Evolutionary conservation across 2,329 filamentous ascomycete genomes (phyloP).

Genomic region (Rhytidhysteron rufulum): DNA sequence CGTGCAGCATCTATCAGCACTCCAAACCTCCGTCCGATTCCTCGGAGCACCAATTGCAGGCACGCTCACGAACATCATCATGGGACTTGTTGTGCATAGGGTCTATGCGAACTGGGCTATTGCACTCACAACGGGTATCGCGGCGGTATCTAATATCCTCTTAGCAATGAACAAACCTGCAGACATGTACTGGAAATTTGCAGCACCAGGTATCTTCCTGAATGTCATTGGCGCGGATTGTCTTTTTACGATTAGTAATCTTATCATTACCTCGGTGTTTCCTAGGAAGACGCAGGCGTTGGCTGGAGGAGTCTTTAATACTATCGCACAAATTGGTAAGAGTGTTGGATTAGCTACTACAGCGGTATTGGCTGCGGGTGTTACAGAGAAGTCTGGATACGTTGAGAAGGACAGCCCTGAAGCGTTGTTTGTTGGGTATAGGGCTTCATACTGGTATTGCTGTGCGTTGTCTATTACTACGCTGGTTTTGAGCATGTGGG

Average conservation of each 20-base stretch:
- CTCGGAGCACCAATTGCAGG: constrained; percentile 40
- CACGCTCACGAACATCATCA: constrained; percentile 40
- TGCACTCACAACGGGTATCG: constrained; percentile 23
- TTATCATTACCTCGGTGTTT: constrained; percentile 42
- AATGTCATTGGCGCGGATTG: constrained; percentile 43
- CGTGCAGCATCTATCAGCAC: constrained; percentile 30
- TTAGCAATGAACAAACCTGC: constrained; percentile 44
- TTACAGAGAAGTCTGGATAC: constrained; percentile 8
- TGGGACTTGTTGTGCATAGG: constrained; percentile 45
- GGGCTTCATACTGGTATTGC: constrained; percentile 3
- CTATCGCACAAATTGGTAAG: constrained; percentile 41
- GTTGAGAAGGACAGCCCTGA: constrained; percentile 13
- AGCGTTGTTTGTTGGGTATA: constrained; percentile 3
- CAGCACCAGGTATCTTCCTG: constrained; percentile 43
- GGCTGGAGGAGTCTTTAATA: constrained; percentile 46
- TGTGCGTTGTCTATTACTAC: constrained; percentile 1
- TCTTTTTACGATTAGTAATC: constrained; percentile 42
- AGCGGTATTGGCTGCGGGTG: constrained; percentile 31
- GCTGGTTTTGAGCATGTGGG: background rate
- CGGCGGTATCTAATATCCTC: constrained; percentile 37
- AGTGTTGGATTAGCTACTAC: constrained; percentile 36
- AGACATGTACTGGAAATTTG: constrained; percentile 47
- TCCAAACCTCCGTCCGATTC: constrained; percentile 40
- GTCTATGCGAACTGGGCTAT: constrained; percentile 43
- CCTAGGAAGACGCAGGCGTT: constrained; percentile 39